Percentiles rank a stretch among this genome's conserved stretches.
These are phyloP conservation scores for Mycena crocata DNA, from an alignment of 768 basidiomycete genomes.

Conservation along the genomic window DNA sequence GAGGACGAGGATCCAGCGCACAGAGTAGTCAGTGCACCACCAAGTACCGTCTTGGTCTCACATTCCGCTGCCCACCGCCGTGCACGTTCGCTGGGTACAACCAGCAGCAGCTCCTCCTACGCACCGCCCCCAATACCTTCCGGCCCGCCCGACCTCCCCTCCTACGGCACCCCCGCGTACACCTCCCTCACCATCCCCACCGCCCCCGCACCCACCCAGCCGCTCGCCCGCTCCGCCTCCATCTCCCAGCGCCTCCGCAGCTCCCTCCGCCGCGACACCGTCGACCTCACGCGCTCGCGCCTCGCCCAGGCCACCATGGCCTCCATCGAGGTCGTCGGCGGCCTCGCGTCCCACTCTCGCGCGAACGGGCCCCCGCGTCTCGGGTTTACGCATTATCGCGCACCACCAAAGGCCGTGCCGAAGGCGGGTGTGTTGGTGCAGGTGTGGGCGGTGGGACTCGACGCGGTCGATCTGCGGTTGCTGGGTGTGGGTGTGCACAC, in stretches of 20 bases:
- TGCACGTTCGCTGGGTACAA: conserved; percentile 35
- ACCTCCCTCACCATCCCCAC: conserved; percentile 66
- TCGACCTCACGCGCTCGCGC: conserved; percentile 82
- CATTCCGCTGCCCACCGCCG: conserved; percentile 21
- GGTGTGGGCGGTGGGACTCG: conserved; percentile 90
- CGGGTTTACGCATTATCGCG: conserved; percentile 77
- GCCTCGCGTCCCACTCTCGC: conserved; percentile 47
- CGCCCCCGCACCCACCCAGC: conserved; percentile 50
- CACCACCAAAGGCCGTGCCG: conserved; percentile 80
- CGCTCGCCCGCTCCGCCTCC: conserved; percentile 34
- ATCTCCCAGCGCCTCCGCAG: conserved; percentile 27
- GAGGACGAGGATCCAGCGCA: conserved; percentile 57
- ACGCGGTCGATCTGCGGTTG: conserved; percentile 76
- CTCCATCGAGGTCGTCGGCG: conserved; percentile 81
- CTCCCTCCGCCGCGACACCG: conserved; percentile 42
- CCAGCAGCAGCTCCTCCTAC: conserved; percentile 38
- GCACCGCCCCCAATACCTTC: conserved; percentile 24
- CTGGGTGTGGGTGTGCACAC: conserved; percentile 58
- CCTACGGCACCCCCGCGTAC: conserved; percentile 69
- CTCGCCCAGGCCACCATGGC: conserved; percentile 92
- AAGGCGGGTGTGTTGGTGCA: conserved; percentile 82
- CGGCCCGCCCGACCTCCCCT: conserved; percentile 50
- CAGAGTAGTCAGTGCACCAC: conserved; percentile 12
- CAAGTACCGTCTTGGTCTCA: conserved; percentile 21
- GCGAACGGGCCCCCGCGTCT: conserved; percentile 49